Evolutionary conservation across 2,329 filamentous ascomycete species (phyloP), one percentile per base, ranked within the genome.

Genomic region (Cytospora leucostoma): DNA sequence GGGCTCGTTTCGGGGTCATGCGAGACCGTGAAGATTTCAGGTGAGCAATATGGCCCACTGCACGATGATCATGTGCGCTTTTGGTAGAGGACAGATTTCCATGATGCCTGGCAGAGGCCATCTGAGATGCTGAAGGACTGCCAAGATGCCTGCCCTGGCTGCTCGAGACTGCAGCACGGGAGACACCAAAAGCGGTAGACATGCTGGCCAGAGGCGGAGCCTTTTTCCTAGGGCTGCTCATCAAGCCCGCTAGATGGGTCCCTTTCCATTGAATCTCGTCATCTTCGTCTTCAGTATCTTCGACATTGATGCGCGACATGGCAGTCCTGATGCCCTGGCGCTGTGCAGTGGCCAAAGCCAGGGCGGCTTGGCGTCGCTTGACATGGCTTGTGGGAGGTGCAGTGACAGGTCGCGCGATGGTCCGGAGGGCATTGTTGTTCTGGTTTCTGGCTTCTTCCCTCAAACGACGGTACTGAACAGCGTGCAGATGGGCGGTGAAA

Each of bases 401-500:
- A 0, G 82, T 76, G 11, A 84, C 79, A 2, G 83, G 84, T 8
- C 83, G 77, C 47, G 82, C 80, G 56, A 86, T 82, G 63, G 78
- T 74, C 21, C 71, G 75, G 64, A 85, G 84, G 11, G 78, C 74
- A 21, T 79, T 79, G 0, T 81, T 81, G 66, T 87, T 87, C 56
- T 82, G 80, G 11, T 78, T 72, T 67, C 79, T 83, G 4, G 86
- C 84, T 40, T 79, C 76, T 38, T 78, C 76, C 73, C 89, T 89
- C 52, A 91, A 81, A 4, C 88, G 83, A 63, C 86, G 80, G 72
- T 94, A 94, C 73, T 93, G 90, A 17, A 87, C 89, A n/a, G 87
- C 84, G 71, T 93, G 90, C 1, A 94, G 81, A 73, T 93, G 90
- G 6, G 83, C 82, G 0, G 91, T 94, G 74, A 91, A 94, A 3